Evolutionary conservation across 2,329 filamentous ascomycete species (phyloP), one percentile per base, ranked within the genome.

Genomic region (Domatiomyces globalis): DNA sequence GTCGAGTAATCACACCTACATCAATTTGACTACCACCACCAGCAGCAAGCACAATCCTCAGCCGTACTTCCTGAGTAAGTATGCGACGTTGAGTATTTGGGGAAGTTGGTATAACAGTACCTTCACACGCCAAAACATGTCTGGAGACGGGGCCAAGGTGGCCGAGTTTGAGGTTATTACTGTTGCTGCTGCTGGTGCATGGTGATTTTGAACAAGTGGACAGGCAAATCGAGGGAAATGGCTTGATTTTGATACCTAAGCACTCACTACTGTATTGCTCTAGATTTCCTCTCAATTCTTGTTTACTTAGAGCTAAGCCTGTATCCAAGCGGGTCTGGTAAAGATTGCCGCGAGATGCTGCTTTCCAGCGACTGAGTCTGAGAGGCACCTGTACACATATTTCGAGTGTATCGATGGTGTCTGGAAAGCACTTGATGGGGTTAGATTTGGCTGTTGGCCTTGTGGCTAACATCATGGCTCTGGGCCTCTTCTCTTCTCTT

Each of bases 91-190:
- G 18, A 60, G 66, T 42, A 69, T 74, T 17, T 60, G 65, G 48
- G 71, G 71, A 1, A 58, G 54, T 58, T 51, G 56, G 45, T 51
- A 46, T 43, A 72, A 72, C 53, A 68, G 71, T 48, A 69, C 59
- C 0, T 58, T 65, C 9, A 57, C 60, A n/a, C 61, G 51, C 6
- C 63, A 65, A 45, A 51, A 62, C 5, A 61, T 63, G 27, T 66
- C 68, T 51, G 67, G 66, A 2, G 66, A 65, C 4, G 71, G 71
- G 2, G 70, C 71, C 4, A 73, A 67, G 4, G 70, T 74, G 7
- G 70, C 71, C 1, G 71, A 73, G 53, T 74, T 69, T 68, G 69
- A 65, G 8, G 71, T 74, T 51, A 56, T 74, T 48, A 65, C 58
- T 15, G 55, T 46, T 20, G 43, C 43, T 3, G 55, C 48, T 20